Percentiles rank a stretch among this genome's conserved stretches.
Evolutionary conservation across 73 alveolate genomes (phyloP).

Genomic region (Durusdinium trenchii): DNA sequence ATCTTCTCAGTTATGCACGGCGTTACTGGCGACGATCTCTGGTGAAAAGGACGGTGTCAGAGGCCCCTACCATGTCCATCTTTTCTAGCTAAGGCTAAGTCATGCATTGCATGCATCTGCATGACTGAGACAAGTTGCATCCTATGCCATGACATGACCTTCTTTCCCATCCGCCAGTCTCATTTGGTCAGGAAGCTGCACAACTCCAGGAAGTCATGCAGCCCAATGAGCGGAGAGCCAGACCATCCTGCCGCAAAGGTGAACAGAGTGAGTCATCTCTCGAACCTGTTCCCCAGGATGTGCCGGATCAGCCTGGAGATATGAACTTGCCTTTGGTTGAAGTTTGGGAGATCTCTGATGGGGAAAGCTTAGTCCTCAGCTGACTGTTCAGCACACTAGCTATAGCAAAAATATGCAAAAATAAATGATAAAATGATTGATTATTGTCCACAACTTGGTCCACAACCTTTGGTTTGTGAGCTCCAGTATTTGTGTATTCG

Average conservation of each 20-base stretch:
- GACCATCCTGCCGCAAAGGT: conserved; percentile 2
- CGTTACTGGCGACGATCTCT: neutral
- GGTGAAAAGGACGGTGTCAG: neutral
- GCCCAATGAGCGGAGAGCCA: neutral
- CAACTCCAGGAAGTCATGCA: neutral
- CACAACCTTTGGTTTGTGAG: too few species aligned
- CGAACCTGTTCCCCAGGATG: neutral
- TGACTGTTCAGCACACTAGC: too few species aligned
- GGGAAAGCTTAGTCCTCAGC: too few species aligned
- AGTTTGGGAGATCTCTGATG: neutral
- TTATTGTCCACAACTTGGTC: too few species aligned
- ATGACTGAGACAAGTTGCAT: neutral
- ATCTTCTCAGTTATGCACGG: neutral
- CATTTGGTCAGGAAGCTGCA: neutral
- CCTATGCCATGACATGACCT: too few species aligned
- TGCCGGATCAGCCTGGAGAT: neutral
- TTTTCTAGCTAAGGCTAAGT: neutral
- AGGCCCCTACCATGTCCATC: neutral
- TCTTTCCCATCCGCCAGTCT: too few species aligned
- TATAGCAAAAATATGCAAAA: too few species aligned
- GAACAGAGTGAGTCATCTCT: neutral
- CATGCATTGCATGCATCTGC: neutral
- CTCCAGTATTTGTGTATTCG: too few species aligned
- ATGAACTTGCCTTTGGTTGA: neutral
- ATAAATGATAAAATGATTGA: too few species aligned